A percentile compares a stretch with the other conserved stretches of the same genome.
phyloP scores from a whole-genome alignment of 2,329 filamentous ascomycete genomes.

The Sclerotiophoma versabilis region DNA sequence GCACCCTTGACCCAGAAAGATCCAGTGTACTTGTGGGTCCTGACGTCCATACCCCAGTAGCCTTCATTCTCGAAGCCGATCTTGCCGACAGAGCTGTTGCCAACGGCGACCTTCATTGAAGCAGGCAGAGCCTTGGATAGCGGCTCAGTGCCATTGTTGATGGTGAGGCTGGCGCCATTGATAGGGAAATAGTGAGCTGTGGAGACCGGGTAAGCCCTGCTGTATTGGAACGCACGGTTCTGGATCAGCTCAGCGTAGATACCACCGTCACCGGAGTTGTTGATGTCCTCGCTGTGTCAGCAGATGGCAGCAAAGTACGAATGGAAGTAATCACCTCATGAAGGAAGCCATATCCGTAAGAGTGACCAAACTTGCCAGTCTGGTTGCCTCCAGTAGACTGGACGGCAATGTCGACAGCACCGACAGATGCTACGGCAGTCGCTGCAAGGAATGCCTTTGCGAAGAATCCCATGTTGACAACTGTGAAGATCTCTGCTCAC shows the following conservation, averaged over 20 bases:
- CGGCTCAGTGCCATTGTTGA: conserved; percentile 51
- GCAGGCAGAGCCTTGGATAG: conserved; percentile 56
- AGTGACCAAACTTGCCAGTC: conserved; percentile 40
- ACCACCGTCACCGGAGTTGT: conserved; percentile 74
- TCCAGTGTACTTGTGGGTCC: conserved; percentile 57
- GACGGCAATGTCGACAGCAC: conserved; percentile 36
- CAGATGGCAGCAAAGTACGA: background rate
- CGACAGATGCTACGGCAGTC: conserved; percentile 28
- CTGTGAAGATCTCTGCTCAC: conserved; percentile 19
- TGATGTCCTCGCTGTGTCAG: conserved; percentile 54
- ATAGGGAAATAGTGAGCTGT: conserved; percentile 42
- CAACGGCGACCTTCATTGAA: conserved; percentile 51
- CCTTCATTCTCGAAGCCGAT: conserved; percentile 59
- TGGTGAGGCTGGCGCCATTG: conserved; percentile 43
- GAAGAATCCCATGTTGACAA: conserved; percentile 31
- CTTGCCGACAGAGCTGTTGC: conserved; percentile 45
- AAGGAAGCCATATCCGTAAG: conserved; percentile 41
- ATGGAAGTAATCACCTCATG: conserved; percentile 30
- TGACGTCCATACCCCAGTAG: conserved; percentile 61
- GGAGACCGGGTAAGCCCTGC: conserved; percentile 31
- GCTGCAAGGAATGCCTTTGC: conserved; percentile 29
- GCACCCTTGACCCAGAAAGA: conserved; percentile 57
- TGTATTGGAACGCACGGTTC: conserved; percentile 73
- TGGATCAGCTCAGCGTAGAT: conserved; percentile 75
- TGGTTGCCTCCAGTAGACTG: conserved; percentile 37